Conservation (phyloP, 768 basidiomycete species). For the Dendrothele bispora region DNA sequence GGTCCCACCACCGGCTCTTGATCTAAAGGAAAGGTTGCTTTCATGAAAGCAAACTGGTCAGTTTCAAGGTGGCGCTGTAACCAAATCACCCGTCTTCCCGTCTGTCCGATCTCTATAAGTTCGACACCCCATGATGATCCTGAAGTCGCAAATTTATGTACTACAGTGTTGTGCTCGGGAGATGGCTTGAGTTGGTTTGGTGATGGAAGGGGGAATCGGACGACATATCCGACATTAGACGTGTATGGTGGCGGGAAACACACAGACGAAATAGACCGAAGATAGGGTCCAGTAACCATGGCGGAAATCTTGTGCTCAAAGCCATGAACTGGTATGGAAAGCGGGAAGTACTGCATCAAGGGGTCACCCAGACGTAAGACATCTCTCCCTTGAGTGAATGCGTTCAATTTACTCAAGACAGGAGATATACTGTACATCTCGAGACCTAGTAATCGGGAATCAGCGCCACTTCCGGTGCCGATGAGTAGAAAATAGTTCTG, state of each 20-base stretch:
- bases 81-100: constrained; percentile 53
- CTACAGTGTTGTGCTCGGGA: too few species aligned
- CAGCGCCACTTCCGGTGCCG: too few species aligned
- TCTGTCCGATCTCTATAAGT: constrained; percentile 37
- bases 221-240: constrained; percentile 1
- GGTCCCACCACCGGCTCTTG: constrained; percentile 28
- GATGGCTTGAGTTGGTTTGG: too few species aligned
- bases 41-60: constrained; percentile 48
- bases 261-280: background rate
- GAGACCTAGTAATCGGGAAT: too few species aligned
- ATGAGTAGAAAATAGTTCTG: too few species aligned
- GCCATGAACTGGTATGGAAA: background rate
- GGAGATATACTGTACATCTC: too few species aligned
- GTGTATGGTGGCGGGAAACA: constrained; percentile 2
- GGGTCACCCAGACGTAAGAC: too few species aligned
- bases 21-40: constrained; percentile 39
- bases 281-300: background rate
- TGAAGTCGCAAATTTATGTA: too few species aligned
- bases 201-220: constrained; percentile 18
- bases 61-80: constrained; percentile 50
- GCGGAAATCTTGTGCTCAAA: background rate
- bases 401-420: too few species aligned
- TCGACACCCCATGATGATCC: too few species aligned
- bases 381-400: too few species aligned
- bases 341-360: background rate